phyloP scores from a whole-genome alignment of 306 rosid genomes.

The Fragaria ananassa region DNA sequence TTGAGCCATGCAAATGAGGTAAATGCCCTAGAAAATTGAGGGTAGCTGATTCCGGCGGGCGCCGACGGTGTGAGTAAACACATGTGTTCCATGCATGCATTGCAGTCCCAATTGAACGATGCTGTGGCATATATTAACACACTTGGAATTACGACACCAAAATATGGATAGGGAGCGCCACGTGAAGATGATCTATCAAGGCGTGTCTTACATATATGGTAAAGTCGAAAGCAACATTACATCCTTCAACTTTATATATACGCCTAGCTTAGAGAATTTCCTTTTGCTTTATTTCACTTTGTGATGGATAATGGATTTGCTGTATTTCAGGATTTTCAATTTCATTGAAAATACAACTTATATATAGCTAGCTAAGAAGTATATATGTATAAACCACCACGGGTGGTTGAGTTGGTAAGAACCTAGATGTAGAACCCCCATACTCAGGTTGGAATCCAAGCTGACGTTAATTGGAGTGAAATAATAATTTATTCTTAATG shows the following conservation, averaged over 20 bases:
- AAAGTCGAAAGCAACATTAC: not conserved
- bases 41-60: no score
- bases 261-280: not conserved
- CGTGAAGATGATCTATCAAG: not conserved
- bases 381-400: no score
- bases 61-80: not conserved
- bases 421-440: no score
- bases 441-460: no score
- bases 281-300: not conserved
- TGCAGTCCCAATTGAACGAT: constrained; percentile 3
- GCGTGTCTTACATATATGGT: not conserved
- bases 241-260: not conserved
- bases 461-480: no score
- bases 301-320: not conserved
- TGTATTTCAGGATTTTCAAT: no score
- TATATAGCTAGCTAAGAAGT: no score
- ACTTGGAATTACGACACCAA: not conserved
- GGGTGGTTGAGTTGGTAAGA: no score
- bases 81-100: not conserved
- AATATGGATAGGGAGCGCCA: not conserved
- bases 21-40: no score
- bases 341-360: no score
- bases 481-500: no score
- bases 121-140: not conserved
- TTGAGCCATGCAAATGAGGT: no score